phyloP scores from a whole-genome alignment of 352 stramenopile genomes.

The Pythium brassicae region DNA sequence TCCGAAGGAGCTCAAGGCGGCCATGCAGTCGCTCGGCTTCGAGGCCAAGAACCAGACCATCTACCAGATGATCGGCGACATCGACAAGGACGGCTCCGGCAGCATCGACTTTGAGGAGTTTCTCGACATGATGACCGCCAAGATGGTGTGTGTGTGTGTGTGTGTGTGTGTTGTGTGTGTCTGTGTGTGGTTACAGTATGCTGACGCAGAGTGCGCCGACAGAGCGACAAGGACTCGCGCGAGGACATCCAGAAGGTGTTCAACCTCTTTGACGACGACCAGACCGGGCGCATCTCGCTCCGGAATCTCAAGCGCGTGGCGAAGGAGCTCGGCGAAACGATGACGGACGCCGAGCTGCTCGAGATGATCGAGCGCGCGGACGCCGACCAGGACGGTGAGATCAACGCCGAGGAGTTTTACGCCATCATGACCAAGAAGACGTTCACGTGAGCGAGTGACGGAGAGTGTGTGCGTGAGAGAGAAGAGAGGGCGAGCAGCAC shows the following conservation, averaged over 20 bases:
- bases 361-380: conserved; percentile 99
- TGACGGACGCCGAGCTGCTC: conserved; percentile 98
- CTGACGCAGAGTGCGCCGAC: not conserved
- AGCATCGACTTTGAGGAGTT: conserved; percentile 98
- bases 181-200: too few species aligned
- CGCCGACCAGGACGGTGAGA: conserved; percentile 94
- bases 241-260: conserved; percentile 98
- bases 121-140: conserved; percentile 95
- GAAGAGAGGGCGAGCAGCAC: conserved; percentile 9
- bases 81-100: conserved; percentile 94
- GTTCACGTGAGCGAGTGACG: conserved; percentile 68
- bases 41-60: conserved; percentile 97
- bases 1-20: conserved; percentile 96
- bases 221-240: conserved; percentile 93
- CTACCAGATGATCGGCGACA: conserved; percentile 96
- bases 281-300: conserved; percentile 96
- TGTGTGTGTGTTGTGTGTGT: too few species aligned
- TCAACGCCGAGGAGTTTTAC: conserved; percentile 97
- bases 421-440: conserved; percentile 98
- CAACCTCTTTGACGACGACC: conserved; percentile 97
- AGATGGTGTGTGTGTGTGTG: conserved; percentile 67
- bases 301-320: conserved; percentile 97
- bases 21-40: conserved; percentile 96
- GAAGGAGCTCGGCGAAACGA: conserved; percentile 98
- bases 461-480: too few species aligned